Base-by-base conservation (phyloP, 495 filamentous ascomycete genomes). In the Ascobolus immersus region DNA sequence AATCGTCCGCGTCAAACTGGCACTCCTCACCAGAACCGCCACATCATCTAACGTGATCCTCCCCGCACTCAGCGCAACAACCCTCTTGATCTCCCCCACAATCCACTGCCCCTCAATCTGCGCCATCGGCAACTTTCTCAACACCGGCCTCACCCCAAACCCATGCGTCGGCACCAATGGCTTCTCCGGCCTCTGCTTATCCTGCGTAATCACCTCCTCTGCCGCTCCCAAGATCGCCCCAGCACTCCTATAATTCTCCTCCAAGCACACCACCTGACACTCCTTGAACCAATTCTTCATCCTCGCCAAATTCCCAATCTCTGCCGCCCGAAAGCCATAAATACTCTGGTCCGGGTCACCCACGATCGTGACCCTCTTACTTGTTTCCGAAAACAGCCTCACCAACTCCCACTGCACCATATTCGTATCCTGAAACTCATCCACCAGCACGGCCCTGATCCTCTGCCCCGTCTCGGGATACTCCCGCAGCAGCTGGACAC, bases 391-490 rank as follows among this genome's bases (percentile, higher is more conserved):
- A 43, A 99, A 74, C 4, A 90, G 64, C 32, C 69, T 72, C 82
- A 93, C 93, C 29, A 99, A 54, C 33, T 94, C 79, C 43, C 89
- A 99, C 52, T 99, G 89, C 5, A 92, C 71, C 12, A 73, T 57
- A 41, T 99, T 99, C 1, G 89, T 99, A 48, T 99, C 89, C 49
- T 99, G 89, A 40, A 91, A 99, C 45, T 99, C 89, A 45, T 99
- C 89, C 40, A 99, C 86, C 26, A 99, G 57, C 1, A 99, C 80
- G 0, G 77, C 71, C 48, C 93, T 71, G 12, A 99, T 68, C 48
- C 90, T 92, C 3, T 71, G 71, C 2, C 92, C 82, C 45, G 81
- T 94, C n/a, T 70, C 56, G 1, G 80, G 84, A 39, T 76, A 64
- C 32, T 63, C 55, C 29, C 65, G 62, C 11, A 99, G 65, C 7